A percentile compares a stretch with the other conserved stretches of the same genome.
Conservation (phyloP, 2,329 filamentous ascomycete species). For the Pestalotiopsis sp. region DNA sequence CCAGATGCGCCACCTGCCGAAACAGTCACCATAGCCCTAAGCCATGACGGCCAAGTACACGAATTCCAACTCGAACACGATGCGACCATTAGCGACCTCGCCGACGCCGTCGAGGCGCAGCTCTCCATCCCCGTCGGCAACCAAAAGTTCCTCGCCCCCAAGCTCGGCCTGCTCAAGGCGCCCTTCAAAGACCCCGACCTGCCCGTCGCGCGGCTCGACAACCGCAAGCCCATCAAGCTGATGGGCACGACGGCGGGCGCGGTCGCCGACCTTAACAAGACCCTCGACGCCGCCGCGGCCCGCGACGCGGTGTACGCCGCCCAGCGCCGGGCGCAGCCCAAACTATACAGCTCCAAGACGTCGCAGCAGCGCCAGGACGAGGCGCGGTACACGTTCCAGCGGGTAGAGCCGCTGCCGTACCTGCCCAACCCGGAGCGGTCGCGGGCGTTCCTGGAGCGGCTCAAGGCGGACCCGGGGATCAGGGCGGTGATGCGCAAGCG, state of each 20-base stretch:
- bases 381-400: conserved; percentile 78
- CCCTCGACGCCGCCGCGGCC: conserved; percentile 50
- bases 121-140: conserved; percentile 64
- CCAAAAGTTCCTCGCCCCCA: conserved; percentile 71
- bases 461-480: conserved; percentile 85
- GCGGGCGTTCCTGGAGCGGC: conserved; percentile 70
- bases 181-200: conserved; percentile 64
- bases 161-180: conserved; percentile 64
- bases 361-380: conserved; percentile 52
- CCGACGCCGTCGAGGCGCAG: conserved; percentile 54
- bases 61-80: conserved; percentile 46
- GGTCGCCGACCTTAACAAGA: conserved; percentile 56
- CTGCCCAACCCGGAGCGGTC: conserved; percentile 77
- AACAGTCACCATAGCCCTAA: conserved; percentile 47
- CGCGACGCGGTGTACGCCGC: conserved; percentile 46
- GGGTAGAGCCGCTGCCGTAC: conserved; percentile 73
- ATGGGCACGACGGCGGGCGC: conserved; percentile 67
- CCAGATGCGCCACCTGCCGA: conserved; percentile 16
- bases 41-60: conserved; percentile 49
- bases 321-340: conserved; percentile 30
- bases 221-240: conserved; percentile 63
- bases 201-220: conserved; percentile 48
- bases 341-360: conserved; percentile 30
- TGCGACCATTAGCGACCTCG: conserved; percentile 61
- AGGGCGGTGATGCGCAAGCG: conserved; percentile 81